Percentiles rank a stretch among this genome's conserved stretches.
Evolutionary conservation across 495 filamentous ascomycete species (phyloP).

Genomic region (Symbiotaphrina buchneri): DNA sequence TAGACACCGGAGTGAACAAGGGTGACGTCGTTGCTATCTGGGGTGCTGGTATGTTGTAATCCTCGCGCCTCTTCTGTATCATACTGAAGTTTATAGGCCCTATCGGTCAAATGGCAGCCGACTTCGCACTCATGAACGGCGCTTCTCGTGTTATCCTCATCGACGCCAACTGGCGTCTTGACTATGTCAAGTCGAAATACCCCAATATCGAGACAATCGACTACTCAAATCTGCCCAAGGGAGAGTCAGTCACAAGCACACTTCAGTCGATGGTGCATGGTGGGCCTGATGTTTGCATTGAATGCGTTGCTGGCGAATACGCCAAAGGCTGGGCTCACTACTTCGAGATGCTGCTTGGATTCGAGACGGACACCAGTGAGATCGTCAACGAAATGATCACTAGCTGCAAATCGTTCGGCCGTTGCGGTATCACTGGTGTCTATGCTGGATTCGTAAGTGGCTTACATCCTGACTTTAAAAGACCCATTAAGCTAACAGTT

Average conservation of each 20-base stretch:
- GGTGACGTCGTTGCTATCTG: constrained; percentile 70
- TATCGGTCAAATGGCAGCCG: constrained; percentile 61
- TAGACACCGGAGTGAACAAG: constrained; percentile 62
- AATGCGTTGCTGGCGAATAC: constrained; percentile 72
- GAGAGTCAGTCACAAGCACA: constrained; percentile 38
- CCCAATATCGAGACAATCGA: constrained; percentile 39
- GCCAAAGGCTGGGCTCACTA: constrained; percentile 66
- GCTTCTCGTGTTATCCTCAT: constrained; percentile 61
- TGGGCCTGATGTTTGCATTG: constrained; percentile 58
- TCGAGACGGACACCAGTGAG: constrained; percentile 75
- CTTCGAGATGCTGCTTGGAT: constrained; percentile 45
- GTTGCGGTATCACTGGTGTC: constrained; percentile 56
- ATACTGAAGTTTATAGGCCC: constrained; percentile 12
- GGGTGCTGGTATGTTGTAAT: too few relatives aligned
- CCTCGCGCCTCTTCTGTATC: not conserved
- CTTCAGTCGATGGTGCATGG: constrained; percentile 50
- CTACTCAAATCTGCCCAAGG: constrained; percentile 24
- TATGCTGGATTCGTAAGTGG: constrained; percentile 58
- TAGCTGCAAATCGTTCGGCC: constrained; percentile 50
- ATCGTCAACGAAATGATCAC: constrained; percentile 78
- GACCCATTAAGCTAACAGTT: not conserved
- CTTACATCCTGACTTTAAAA: too few relatives aligned
- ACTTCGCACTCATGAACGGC: constrained; percentile 49
- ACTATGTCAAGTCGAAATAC: constrained; percentile 37
- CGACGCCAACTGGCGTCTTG: constrained; percentile 57